Percentiles rank a stretch among this genome's conserved stretches.
phyloP scores from a whole-genome alignment of 192 early-diverging fungal genomes.

The Umbelopsis vinacea region DNA sequence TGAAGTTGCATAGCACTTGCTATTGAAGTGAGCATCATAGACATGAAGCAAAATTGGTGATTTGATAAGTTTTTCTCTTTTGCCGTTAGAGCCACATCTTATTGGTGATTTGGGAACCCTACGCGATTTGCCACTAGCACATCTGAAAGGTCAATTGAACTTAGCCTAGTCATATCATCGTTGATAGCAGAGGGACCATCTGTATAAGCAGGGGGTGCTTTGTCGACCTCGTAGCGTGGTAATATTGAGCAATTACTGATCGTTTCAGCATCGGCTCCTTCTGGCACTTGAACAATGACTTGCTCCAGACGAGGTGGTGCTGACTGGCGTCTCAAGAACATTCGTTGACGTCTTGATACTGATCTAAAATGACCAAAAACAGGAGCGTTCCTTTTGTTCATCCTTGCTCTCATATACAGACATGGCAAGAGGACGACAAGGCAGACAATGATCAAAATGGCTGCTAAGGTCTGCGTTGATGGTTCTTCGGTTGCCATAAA shows the following conservation, averaged over 20 bases:
- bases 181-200: background rate
- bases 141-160: background rate
- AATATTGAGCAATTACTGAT: background rate
- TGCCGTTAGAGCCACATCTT: no score
- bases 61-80: no score
- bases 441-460: background rate
- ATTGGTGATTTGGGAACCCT: no score
- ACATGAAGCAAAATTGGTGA: no score
- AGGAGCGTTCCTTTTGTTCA: background rate
- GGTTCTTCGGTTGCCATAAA: background rate
- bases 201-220: background rate
- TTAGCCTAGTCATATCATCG: background rate
- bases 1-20: no score
- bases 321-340: background rate
- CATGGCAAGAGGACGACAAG: background rate
- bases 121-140: background rate
- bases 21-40: no score
- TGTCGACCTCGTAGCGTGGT: constrained; percentile 6
- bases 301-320: background rate
- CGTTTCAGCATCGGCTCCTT: background rate
- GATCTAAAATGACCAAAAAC: constrained; percentile 1
- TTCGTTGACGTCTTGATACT: background rate
- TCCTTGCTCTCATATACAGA: background rate
- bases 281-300: background rate
- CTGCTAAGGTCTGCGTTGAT: background rate